Evolutionary conservation across 306 rosid genomes (phyloP).

Genomic region (Gleditsia sinensis): DNA sequence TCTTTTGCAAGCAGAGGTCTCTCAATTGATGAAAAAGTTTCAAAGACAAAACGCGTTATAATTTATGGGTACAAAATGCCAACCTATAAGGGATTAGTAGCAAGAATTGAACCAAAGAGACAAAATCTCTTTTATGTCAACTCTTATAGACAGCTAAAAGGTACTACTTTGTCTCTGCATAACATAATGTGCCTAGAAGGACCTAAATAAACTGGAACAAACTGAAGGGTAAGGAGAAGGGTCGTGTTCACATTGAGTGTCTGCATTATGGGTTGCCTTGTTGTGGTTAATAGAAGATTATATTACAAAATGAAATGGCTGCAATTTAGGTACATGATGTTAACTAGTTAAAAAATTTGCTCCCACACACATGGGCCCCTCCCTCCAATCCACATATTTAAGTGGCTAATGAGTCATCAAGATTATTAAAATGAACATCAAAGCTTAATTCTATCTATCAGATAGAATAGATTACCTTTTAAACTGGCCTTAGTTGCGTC

Average conservation of each 20-base stretch:
- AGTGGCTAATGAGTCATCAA: conserved; percentile 74
- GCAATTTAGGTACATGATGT: conserved; percentile 52
- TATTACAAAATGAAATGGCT: conserved; percentile 30
- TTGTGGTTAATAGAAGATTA: conserved; percentile 17
- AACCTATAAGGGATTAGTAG: too few species aligned
- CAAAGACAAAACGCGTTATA: too few species aligned
- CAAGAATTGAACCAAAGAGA: too few species aligned
- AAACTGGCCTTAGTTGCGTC: conserved; percentile 68
- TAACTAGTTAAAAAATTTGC: conserved; percentile 26
- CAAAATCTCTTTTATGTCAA: too few species aligned
- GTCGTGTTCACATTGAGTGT: conserved; percentile 10
- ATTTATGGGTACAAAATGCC: too few species aligned
- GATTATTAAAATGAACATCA: conserved; percentile 35
- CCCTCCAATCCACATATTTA: conserved; percentile 42
- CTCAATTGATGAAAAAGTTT: too few species aligned
- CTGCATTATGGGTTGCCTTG: conserved; percentile 24
- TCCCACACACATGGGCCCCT: conserved; percentile 39
- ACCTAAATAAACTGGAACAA: conserved; percentile 15
- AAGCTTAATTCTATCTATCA: conserved; percentile 32
- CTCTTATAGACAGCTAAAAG: too few species aligned
- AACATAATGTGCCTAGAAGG: neutral
- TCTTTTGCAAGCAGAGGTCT: too few species aligned
- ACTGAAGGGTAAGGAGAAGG: conserved; percentile 1
- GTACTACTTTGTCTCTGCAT: neutral
- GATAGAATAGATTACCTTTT: conserved; percentile 49